These are phyloP conservation scores for Mallotus nudiflorus DNA, from an alignment of 345 rosid species.

Conservation along the genomic window DNA sequence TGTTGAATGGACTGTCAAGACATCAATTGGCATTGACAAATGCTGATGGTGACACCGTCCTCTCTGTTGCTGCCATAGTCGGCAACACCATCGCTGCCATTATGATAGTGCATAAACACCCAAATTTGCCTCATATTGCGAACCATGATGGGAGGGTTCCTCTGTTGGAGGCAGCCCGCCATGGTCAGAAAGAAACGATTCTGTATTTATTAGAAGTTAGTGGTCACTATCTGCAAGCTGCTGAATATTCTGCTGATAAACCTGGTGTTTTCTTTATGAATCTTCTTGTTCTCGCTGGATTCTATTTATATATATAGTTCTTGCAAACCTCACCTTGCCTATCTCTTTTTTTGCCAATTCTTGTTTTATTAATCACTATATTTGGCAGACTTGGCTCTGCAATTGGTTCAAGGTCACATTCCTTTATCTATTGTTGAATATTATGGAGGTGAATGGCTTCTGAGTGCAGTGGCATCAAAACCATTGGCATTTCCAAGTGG, in stretches of 20 bases:
- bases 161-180: slow-evolving; percentile 1
- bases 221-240: background rate
- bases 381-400: slow-evolving; percentile 9
- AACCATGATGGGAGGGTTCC: background rate
- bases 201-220: background rate
- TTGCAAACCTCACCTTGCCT: background rate
- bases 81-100: slow-evolving; percentile 18
- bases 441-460: slow-evolving; percentile 4
- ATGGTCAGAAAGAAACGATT: slow-evolving; percentile 17
- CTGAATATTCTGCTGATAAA: slow-evolving; percentile 6
- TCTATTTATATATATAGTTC: background rate
- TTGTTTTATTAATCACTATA: background rate
- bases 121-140: slow-evolving; percentile 10
- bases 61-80: slow-evolving; percentile 13
- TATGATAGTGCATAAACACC: slow-evolving; percentile 9
- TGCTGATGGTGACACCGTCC: slow-evolving; percentile 15
- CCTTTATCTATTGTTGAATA: background rate
- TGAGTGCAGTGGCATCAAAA: slow-evolving; percentile 4
- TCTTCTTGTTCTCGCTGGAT: slow-evolving; percentile 1
- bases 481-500: background rate
- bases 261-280: slow-evolving; percentile 1
- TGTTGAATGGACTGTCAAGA: slow-evolving; percentile 5
- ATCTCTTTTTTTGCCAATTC: background rate
- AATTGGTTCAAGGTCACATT: slow-evolving; percentile 12
- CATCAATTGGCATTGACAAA: slow-evolving; percentile 1